A percentile compares a stretch with the other conserved stretches of the same genome.
phyloP scores from a whole-genome alignment of 177 flowering plant species.

The Vitis hybrid region DNA sequence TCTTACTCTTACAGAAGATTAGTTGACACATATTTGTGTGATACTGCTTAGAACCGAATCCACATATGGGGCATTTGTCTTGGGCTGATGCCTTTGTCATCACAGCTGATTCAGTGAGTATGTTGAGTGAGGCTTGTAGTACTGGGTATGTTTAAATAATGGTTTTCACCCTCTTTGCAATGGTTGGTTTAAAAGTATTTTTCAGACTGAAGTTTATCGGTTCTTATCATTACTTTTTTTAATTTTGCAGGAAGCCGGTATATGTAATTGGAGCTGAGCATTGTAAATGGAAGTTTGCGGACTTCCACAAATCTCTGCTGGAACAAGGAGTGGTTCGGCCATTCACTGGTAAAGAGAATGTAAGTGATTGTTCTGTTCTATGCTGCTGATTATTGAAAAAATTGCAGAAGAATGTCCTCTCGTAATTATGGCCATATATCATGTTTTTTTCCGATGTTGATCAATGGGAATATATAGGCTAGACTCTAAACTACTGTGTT shows the following conservation, averaged over 20 bases:
- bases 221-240: background rate
- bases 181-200: background rate
- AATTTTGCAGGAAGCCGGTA: conserved; percentile 76
- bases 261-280: conserved; percentile 83
- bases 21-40: conserved; percentile 1
- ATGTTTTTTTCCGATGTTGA: background rate
- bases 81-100: conserved; percentile 93
- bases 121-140: conserved; percentile 96
- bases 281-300: conserved; percentile 85
- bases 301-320: conserved; percentile 67
- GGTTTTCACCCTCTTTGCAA: background rate
- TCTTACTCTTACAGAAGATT: background rate
- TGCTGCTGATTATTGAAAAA: background rate
- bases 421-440: background rate
- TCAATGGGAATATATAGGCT: too few relatives aligned
- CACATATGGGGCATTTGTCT: conserved; percentile 88
- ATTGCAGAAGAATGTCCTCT: background rate
- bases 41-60: conserved; percentile 64
- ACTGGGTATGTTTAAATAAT: conserved; percentile 63
- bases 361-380: conserved; percentile 37
- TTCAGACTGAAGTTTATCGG: background rate
- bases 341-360: conserved; percentile 85
- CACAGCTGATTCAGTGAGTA: conserved; percentile 93
- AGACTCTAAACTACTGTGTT: too few relatives aligned
- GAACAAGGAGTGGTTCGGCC: conserved; percentile 72